These are phyloP conservation scores for Dendrostoma leiphaemia DNA, from an alignment of 2,329 filamentous ascomycete species.

Conservation along the genomic window DNA sequence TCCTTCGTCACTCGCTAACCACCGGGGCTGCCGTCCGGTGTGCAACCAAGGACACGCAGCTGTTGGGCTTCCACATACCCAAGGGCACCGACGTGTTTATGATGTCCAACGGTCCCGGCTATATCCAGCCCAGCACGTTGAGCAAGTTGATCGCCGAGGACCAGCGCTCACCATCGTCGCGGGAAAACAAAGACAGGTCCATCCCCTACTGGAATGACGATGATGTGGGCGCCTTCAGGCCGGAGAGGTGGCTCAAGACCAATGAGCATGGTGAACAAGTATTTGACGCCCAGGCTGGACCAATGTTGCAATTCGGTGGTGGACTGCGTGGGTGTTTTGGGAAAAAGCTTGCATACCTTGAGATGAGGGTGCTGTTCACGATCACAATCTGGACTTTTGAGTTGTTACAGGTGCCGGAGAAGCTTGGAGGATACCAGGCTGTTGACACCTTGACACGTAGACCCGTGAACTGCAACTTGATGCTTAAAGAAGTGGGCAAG, in stretches of 20 bases:
- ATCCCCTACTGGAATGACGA: not conserved
- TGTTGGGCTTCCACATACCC: constrained; percentile 39
- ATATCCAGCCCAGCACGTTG: constrained; percentile 1
- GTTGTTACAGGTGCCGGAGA: constrained; percentile 24
- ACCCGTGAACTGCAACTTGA: constrained; percentile 10
- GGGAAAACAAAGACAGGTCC: not conserved
- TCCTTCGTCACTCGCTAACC: constrained; percentile 42
- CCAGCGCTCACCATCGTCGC: constrained; percentile 3
- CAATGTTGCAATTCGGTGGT: constrained; percentile 24
- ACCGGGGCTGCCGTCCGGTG: constrained; percentile 46
- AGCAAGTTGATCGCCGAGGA: constrained; percentile 1
- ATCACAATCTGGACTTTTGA: constrained; percentile 30
- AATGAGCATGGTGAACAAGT: not conserved
- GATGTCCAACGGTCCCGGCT: constrained; percentile 31
- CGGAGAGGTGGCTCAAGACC: constrained; percentile 11
- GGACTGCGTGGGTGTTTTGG: constrained; percentile 28
- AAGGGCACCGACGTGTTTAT: constrained; percentile 41
- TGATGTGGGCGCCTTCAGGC: constrained; percentile 8
- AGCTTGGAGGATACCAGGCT: constrained; percentile 8
- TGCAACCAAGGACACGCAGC: constrained; percentile 34
- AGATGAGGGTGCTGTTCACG: constrained; percentile 26
- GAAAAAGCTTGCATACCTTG: constrained; percentile 26
- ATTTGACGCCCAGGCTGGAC: constrained; percentile 26
- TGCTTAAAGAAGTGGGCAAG: not conserved
- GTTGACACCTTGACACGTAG: constrained; percentile 11